phyloP scores from a whole-genome alignment of 208 protist species.

The Acanthamoeba castellanii region DNA sequence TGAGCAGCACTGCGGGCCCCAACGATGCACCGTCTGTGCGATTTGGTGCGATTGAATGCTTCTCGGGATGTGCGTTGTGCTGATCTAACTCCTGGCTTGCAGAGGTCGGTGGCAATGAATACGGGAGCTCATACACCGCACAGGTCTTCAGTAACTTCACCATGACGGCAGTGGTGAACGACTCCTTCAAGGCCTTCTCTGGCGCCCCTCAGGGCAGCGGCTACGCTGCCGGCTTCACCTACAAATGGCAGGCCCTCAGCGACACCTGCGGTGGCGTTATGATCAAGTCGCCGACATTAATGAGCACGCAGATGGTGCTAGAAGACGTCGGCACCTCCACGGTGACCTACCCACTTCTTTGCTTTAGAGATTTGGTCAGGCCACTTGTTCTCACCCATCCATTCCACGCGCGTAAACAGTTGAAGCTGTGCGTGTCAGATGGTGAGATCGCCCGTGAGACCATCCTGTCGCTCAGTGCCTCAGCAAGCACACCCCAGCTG shows the following conservation, averaged over 20 bases:
- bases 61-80: not conserved
- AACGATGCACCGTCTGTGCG: not conserved
- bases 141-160: not conserved
- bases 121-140: not conserved
- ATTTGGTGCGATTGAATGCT: not conserved
- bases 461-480: not conserved
- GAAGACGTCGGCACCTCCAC: not conserved
- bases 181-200: not conserved
- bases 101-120: not conserved
- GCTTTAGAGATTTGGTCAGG: not conserved
- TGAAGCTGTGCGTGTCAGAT: not conserved
- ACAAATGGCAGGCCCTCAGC: not conserved
- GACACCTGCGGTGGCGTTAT: not conserved
- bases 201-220: not conserved
- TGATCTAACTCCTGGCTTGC: not conserved
- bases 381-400: not conserved
- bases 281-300: not conserved
- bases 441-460: not conserved
- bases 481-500: not conserved
- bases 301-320: not conserved
- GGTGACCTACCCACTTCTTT: not conserved
- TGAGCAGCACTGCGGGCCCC: too few species aligned
- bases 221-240: not conserved
- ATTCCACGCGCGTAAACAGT: not conserved
- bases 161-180: not conserved